Evolutionary conservation across 108 stramenopile species (phyloP).

Genomic region (Skeletonema menzelii): DNA sequence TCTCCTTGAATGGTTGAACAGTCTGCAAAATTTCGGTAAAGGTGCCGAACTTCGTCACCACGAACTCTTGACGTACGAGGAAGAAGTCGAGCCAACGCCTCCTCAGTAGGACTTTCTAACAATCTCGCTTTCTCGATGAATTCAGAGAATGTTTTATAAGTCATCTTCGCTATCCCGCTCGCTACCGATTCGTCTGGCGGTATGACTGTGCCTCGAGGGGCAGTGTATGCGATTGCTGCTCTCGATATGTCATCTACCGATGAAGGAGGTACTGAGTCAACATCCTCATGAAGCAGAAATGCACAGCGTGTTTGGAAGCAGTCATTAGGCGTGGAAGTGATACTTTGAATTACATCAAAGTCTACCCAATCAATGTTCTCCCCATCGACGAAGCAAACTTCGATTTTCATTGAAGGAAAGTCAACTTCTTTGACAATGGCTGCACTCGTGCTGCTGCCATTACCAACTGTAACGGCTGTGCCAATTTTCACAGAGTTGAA

Average conservation of each 20-base stretch:
- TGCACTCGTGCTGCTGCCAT: not conserved
- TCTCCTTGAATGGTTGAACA: not conserved
- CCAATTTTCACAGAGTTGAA: not conserved
- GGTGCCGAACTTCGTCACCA: not conserved
- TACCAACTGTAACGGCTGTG: not conserved
- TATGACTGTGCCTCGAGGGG: not conserved
- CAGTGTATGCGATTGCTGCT: not conserved
- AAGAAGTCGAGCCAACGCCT: not conserved
- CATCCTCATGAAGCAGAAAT: not conserved
- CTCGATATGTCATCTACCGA: not conserved
- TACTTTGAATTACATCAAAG: not conserved
- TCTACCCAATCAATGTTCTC: not conserved
- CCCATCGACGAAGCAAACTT: not conserved
- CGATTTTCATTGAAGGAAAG: not conserved
- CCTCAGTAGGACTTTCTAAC: not conserved
- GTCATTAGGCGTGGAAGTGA: not conserved
- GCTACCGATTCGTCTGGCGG: not conserved
- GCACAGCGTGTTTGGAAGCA: not conserved
- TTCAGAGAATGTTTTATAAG: not conserved
- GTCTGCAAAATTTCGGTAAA: constrained; percentile 10
- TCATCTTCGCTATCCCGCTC: not conserved
- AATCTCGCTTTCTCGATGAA: not conserved
- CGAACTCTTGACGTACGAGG: not conserved
- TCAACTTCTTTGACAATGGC: not conserved
- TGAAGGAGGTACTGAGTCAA: not conserved